Evolutionary conservation across 768 basidiomycete genomes (phyloP).

Genomic region (Tricholoma bakamatsutake): DNA sequence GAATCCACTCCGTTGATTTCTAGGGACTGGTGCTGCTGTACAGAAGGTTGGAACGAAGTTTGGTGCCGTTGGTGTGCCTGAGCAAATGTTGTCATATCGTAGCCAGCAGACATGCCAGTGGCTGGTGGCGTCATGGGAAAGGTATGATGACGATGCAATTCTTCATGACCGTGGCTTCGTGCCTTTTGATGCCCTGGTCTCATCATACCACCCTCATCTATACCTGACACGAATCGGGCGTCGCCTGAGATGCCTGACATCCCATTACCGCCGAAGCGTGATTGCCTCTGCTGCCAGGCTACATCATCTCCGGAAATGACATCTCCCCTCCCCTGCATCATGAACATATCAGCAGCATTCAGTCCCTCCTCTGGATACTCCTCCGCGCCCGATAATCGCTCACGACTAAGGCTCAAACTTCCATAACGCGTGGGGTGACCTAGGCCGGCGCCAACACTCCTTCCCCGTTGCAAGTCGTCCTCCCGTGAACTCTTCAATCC

Average conservation of each 20-base stretch:
- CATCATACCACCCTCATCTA: conserved; percentile 8
- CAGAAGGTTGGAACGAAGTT: conserved; percentile 4
- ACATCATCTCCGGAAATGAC: conserved; percentile 30
- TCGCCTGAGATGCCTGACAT: conserved; percentile 27
- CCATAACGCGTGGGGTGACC: conserved; percentile 12
- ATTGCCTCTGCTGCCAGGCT: conserved; percentile 24
- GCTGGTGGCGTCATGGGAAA: conserved; percentile 15
- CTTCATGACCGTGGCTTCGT: conserved; percentile 25
- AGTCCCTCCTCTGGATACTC: conserved; percentile 23
- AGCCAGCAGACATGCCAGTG: conserved; percentile 15
- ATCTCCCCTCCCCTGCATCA: conserved; percentile 55
- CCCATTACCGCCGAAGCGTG: conserved; percentile 24
- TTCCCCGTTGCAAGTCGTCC: conserved; percentile 23
- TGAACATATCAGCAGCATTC: conserved; percentile 64
- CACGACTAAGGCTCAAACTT: conserved; percentile 22
- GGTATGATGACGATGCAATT: conserved; percentile 21
- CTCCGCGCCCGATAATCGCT: conserved; percentile 21
- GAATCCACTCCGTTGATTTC: conserved; percentile 10
- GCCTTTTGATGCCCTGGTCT: conserved; percentile 15
- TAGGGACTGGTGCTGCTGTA: neutral
- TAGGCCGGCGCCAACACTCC: conserved; percentile 16
- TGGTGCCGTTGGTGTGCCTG: conserved; percentile 14
- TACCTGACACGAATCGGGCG: conserved; percentile 9
- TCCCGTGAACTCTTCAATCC: conserved; percentile 32
- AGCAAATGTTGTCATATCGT: conserved; percentile 19